Evolutionary conservation across 345 rosid genomes (phyloP), one percentile per base, ranked within the genome.

Genomic region (Alliaria petiolata): DNA sequence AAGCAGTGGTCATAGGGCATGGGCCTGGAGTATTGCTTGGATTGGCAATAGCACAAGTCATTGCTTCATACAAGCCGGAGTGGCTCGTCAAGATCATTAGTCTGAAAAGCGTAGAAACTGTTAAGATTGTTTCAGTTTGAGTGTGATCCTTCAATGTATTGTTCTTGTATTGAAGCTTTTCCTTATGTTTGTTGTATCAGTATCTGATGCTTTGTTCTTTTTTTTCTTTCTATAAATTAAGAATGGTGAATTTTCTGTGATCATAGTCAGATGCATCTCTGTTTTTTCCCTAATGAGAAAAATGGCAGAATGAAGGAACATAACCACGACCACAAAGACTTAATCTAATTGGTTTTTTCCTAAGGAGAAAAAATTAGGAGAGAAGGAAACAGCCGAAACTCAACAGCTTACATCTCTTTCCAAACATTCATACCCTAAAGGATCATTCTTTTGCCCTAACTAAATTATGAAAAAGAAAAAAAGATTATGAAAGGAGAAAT

Each of bases 31-130:
- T 61, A 6, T 50, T 61, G 34, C 0, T 50, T 61, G 67, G 67
- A 70, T 50, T 70, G 53, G 42, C 17, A 9, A 14, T 70, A 39
- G 60, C 52, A 61, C 68, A 70, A 28, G 44, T 70, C 35, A 50
- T 70, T 17, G 52, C 61, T 50, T 61, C 44, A 8, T 61, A 61
- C 43, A 70, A 71, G 0, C 68, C 68, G 0, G 44, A 30, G 61
- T 71, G 61, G 75, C 75, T 71, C 9, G 2, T 0, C 8, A 59
- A 49, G 34, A 50, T 60, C 4, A 39, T 19, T 30, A n/a, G 43
- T 9, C 22, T 0, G 17, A 49, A 20, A 17, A 36, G 1, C 42
- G 12, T 15, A 70, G 30, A 36, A 49, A 17, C 31, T 16, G 15
- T 49, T 70, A 70, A 4, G 38, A 36, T 0, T 49, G 1, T 15